Conservation (phyloP, 164 flowering plant genomes). For the Akebia trifoliata region DNA sequence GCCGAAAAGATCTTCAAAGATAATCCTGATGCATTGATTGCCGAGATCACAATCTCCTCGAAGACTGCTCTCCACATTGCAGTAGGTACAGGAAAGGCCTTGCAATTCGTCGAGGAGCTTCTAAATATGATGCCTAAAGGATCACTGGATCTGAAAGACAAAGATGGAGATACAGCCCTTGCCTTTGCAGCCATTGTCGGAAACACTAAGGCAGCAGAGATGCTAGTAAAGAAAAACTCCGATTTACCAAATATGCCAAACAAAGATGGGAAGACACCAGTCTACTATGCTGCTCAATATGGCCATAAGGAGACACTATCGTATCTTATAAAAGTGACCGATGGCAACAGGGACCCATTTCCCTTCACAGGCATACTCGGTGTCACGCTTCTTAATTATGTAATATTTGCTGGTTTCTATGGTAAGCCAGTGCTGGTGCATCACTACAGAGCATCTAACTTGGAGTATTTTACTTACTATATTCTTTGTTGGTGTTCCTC, state of each 20-base stretch:
- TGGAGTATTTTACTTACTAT: background rate
- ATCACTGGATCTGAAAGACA: background rate
- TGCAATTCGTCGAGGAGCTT: conserved; percentile 6
- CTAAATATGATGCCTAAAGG: conserved; percentile 1
- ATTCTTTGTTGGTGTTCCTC: background rate
- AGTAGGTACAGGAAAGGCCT: background rate
- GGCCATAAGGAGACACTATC: background rate
- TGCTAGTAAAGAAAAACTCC: conserved; percentile 8
- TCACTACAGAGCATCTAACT: background rate
- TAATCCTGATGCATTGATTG: conserved; percentile 12
- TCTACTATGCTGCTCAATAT: background rate
- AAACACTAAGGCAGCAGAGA: no score
- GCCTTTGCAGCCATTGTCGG: conserved; percentile 9
- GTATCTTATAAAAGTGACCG: background rate
- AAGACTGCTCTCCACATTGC: conserved; percentile 16
- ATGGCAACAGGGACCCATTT: background rate
- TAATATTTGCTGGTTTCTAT: conserved; percentile 4
- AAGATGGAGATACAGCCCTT: conserved; percentile 11
- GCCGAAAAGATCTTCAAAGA: background rate
- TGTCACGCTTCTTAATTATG: background rate
- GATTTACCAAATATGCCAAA: background rate
- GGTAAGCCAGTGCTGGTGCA: background rate
- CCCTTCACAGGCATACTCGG: background rate
- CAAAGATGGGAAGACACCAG: background rate
- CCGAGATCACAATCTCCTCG: background rate